phyloP scores from a whole-genome alignment of 2,329 filamentous ascomycete genomes.

The Penicillium sp. region DNA sequence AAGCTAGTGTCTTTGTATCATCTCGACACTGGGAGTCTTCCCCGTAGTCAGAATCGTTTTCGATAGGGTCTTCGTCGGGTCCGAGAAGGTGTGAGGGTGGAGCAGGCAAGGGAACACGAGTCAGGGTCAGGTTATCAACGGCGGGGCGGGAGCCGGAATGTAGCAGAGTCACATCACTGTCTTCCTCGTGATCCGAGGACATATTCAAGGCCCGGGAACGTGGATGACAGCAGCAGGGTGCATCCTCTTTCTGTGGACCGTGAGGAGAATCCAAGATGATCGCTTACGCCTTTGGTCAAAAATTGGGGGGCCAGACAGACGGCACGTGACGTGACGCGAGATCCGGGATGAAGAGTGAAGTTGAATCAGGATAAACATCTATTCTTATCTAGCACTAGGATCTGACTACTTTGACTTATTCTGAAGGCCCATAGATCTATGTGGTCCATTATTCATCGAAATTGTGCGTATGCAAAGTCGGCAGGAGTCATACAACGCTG shows the following conservation, averaged over 20 bases:
- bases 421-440: no score
- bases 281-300: not conserved
- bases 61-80: conserved; percentile 10
- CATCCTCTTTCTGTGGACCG: not conserved
- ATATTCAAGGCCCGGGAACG: conserved; percentile 4
- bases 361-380: not conserved
- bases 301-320: not conserved
- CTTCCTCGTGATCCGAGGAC: conserved; percentile 5
- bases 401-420: no score
- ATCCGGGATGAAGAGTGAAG: not conserved
- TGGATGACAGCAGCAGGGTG: not conserved
- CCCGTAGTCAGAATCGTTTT: conserved; percentile 26
- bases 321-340: conserved; percentile 1
- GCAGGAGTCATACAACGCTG: conserved; percentile 47
- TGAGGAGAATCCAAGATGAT: not conserved
- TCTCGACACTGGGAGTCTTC: conserved; percentile 26
- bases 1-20: conserved; percentile 33
- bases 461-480: conserved; percentile 45
- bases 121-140: not conserved
- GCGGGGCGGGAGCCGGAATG: not conserved
- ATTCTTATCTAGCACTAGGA: not conserved
- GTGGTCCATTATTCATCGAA: conserved; percentile 4
- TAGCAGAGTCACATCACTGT: not conserved
- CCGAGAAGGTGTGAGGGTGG: conserved; percentile 1
- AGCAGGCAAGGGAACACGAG: not conserved